Conservation (phyloP, 352 stramenopile species). For the Achlya hypogyna region DNA sequence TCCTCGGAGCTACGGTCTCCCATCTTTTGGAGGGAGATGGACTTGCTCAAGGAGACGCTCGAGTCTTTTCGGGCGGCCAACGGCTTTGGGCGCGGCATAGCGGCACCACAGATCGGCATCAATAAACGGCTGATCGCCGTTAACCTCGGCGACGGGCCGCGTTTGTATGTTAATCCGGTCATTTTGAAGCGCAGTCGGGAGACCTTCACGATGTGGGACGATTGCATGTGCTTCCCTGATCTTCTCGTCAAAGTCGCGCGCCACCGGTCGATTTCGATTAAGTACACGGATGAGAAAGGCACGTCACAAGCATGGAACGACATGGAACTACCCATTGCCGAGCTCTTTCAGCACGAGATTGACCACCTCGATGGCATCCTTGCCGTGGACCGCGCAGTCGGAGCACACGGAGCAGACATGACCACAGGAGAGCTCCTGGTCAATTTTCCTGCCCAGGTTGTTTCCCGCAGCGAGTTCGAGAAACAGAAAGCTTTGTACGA, state of each 20-base stretch:
- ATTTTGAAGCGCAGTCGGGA: background rate
- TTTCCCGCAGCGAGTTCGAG: background rate
- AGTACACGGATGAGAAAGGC: background rate
- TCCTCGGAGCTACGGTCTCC: background rate
- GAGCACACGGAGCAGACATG: conserved; percentile 17
- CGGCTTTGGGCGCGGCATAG: conserved; percentile 5
- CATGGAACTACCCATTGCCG: background rate
- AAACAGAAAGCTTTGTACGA: background rate
- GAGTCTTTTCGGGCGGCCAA: background rate
- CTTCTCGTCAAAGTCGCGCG: background rate
- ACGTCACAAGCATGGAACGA: background rate
- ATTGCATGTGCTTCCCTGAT: conserved; percentile 16
- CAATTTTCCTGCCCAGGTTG: background rate
- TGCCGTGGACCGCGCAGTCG: conserved; percentile 63
- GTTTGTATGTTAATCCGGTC: background rate
- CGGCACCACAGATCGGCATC: conserved; percentile 9
- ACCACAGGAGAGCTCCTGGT: conserved; percentile 12
- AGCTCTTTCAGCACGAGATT: conserved; percentile 73
- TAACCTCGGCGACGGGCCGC: background rate
- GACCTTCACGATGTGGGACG: conserved; percentile 9
- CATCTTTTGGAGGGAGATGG: background rate
- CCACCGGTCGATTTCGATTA: background rate
- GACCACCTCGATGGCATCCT: conserved; percentile 72
- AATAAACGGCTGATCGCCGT: conserved; percentile 5
- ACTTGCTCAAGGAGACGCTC: background rate